Base-by-base conservation (phyloP, 495 filamentous ascomycete genomes). In the Oidiodendron maius region DNA sequence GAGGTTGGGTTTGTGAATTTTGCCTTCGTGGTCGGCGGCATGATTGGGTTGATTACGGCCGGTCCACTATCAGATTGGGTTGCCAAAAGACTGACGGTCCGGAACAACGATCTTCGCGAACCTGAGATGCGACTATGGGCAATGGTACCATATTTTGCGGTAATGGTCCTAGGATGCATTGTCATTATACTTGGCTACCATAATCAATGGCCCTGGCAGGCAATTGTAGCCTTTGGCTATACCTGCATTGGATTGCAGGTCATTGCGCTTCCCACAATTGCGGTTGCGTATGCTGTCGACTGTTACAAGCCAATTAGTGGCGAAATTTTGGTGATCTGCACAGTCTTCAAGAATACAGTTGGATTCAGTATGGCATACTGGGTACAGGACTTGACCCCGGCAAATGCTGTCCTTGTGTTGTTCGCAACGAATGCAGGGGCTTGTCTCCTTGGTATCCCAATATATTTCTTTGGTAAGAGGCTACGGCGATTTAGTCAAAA, bases 151-250 rank as follows among this genome's bases (percentile, higher is more conserved):
- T 83, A 79, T 49, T 64, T 80, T 1, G 48, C 74, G 15, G 68
- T 80, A 48, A 79, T 78, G 52, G 70, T 81, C 43, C 60, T 83
- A 24, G 34, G 48, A 46, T 26, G 16, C 15, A 3, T 22, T 23
- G 15, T 55, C 28, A 73, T 74, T 9, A 74, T 72, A 2, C 74
- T 81, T 52, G 81, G 77, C 12, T 83, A 81, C 51, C 52, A 81
- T 55, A 57, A 75, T 35, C 57, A 70, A 41, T 80, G 75, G 75
- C 61, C 67, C 12, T 82, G 78, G 77, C 57, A 51, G 25, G 50
- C 44, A 15, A 49, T 74, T 39, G 67, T 75, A 12, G 67, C 76
- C 35, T 56, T 75, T 52, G 72, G 57, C 10, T 55, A 63, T 68
- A 12, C 71, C 69, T 50, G 67, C 64, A 4, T 72, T 71, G 55